Base-by-base conservation (phyloP, 2,329 filamentous ascomycete species). In the Pezicula neosporulosa region DNA sequence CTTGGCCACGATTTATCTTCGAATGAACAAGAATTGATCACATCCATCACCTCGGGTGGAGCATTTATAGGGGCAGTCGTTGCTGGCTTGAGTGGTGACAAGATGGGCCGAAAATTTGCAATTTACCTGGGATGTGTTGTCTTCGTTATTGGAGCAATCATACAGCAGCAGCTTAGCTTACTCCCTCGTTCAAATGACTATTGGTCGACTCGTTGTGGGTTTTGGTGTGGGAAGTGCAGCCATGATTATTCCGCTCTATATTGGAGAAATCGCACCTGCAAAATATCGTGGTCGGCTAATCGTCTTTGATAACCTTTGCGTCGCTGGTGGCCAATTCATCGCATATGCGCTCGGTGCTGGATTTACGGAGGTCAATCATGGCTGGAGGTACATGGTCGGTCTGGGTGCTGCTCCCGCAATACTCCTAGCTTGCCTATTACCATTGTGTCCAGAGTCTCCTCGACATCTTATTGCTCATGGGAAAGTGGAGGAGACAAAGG, bases 361-460 rank as follows among this genome's bases (percentile, higher is more conserved):
- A 38, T 72, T 75, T 35, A 63, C 69, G 1, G 41, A 71, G 2
- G 68, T 75, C 0, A 54, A 63, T 8, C 62, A 70, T n/a, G 75
- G 72, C n/a, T 79, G 76, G 77, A 60, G 75, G 49, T 74, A 70
- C 39, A 77, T 78, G 70, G 74, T 77, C 3, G 76, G 70, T 0
- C 65, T 72, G 1, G 76, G 76, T 18, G 77, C 66, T 3, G 48
- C 76, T 1, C 77, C 77, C 2, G 68, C 75, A 2, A 64, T 79
- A n/a, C 46, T 75, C 3, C 70, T 78, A 1, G 67, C 59, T 3
- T 62, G 58, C 16, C 66, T 78, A 4, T 68, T 79, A 1, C 66
- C 70, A 1, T 72, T 73, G 56, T 76, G 73, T 54, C 76, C 76
- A 0, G 76, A 80, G 50, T 75, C 72, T 1, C 75, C 75, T 6